These are phyloP conservation scores for Claviceps digitariae DNA, from an alignment of 2,329 filamentous ascomycete genomes.

Conservation along the genomic window DNA sequence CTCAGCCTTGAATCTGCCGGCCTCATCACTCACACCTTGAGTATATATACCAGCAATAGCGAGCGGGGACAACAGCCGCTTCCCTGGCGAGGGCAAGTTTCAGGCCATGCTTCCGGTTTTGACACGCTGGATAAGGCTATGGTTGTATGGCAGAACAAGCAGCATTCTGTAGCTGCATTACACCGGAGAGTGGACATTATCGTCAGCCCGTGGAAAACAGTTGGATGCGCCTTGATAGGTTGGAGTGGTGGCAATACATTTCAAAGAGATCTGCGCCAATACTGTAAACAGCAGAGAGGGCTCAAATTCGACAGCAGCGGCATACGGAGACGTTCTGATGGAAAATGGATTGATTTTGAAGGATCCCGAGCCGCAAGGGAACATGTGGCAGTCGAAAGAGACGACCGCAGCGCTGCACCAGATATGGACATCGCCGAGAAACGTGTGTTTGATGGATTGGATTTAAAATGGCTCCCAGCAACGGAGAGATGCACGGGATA, in stretches of 20 bases:
- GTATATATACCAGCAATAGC: constrained; percentile 54
- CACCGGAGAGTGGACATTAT: constrained; percentile 90
- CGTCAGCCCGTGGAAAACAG: constrained; percentile 73
- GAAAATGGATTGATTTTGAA: constrained; percentile 57
- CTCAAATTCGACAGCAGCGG: constrained; percentile 92
- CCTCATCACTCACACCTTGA: constrained; percentile 73
- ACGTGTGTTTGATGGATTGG: constrained; percentile 66
- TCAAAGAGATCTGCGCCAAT: constrained; percentile 69
- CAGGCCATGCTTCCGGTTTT: constrained; percentile 45
- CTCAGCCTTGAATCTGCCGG: constrained; percentile 51
- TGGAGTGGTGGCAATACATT: constrained; percentile 89
- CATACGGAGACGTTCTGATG: constrained; percentile 52
- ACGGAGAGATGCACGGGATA: constrained; percentile 55
- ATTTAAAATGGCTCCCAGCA: constrained; percentile 52
- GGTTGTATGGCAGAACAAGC: constrained; percentile 64
- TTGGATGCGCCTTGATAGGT: constrained; percentile 75
- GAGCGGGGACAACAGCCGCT: constrained; percentile 54
- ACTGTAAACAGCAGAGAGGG: constrained; percentile 55
- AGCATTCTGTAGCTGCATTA: constrained; percentile 15
- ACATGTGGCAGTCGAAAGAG: constrained; percentile 17
- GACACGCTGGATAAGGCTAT: constrained; percentile 85
- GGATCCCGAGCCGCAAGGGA: background rate
- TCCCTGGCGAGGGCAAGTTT: constrained; percentile 33
- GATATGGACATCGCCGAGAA: constrained; percentile 63
- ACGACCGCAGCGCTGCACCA: constrained; percentile 30